These are phyloP conservation scores for Fusarium sterilihyphosum DNA, from an alignment of 2,329 filamentous ascomycete species.

Conservation along the genomic window DNA sequence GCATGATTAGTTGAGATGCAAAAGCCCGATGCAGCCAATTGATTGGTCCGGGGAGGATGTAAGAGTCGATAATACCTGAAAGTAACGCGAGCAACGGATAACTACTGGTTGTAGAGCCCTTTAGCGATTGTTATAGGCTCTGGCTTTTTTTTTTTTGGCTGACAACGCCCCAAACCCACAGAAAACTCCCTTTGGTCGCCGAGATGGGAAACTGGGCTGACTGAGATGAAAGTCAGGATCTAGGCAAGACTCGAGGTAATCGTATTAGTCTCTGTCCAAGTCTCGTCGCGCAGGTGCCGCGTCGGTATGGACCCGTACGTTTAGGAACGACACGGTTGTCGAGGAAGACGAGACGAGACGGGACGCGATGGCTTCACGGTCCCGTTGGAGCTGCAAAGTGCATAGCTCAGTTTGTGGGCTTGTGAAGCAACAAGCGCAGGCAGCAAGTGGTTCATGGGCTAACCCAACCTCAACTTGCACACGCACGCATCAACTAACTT, in stretches of 20 bases:
- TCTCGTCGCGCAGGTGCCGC: conserved; percentile 24
- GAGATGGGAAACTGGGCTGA: conserved; percentile 21
- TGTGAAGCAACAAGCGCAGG: conserved; percentile 6
- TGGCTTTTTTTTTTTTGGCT: background rate
- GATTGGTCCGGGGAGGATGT: conserved; percentile 34
- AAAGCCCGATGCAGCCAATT: conserved; percentile 10
- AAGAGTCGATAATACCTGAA: conserved; percentile 22
- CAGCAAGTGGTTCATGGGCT: conserved; percentile 29
- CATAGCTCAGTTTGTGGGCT: background rate
- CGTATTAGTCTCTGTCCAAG: conserved; percentile 1
- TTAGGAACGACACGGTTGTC: conserved; percentile 34
- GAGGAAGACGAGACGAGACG: conserved; percentile 22
- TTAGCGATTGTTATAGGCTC: conserved; percentile 15
- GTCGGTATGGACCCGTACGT: conserved; percentile 19
- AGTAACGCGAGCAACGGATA: conserved; percentile 16
- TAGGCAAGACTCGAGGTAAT: background rate
- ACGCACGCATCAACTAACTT: conserved; percentile 33
- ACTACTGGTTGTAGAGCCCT: conserved; percentile 19
- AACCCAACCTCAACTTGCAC: conserved; percentile 17
- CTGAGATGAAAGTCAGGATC: conserved; percentile 9
- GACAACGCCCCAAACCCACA: conserved; percentile 24
- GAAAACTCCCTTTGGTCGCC: conserved; percentile 15
- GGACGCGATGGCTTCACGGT: conserved; percentile 26
- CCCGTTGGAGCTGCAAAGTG: background rate
- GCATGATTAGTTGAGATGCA: conserved; percentile 41